Base-by-base conservation (phyloP, 2,329 filamentous ascomycete genomes). In the Diplodia intermedia region DNA sequence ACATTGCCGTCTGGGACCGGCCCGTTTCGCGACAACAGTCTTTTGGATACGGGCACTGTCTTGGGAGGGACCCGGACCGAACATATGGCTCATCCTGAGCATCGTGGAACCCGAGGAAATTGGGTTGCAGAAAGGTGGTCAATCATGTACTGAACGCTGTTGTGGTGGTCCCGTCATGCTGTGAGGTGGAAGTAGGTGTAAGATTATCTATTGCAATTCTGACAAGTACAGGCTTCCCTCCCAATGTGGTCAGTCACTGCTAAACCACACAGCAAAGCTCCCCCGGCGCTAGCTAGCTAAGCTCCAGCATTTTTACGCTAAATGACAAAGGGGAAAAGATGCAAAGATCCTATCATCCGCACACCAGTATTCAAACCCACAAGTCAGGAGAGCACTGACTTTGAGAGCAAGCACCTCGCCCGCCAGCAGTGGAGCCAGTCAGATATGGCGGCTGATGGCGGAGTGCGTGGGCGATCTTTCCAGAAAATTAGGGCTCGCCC, bases 371-470 rank as follows among this genome's bases (percentile, higher is more conserved):
- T n/a, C n/a, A 47, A n/a, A 47, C 3, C 43, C 43, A 47, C 7
- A 47, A 47, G 15, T 20, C 43, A 20, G 20, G 43, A n/a, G 18
- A n/a, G 43, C n/a, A n/a, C 11, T 47, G 8, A n/a, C 43, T 15
- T 15, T 14, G 50, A 20, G 12, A 40, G 55, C 38, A n/a, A 40
- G 36, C 55, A 26, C 23, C n/a, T 23, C 2, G 7, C 23, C 31
- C 7, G 23, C 23, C 56, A 31, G 4, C 15, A 40, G 11, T 56
- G 54, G 31, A 15, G 38, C 26, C 18, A 29, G 36, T 47, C 56
- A 47, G 36, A 60, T 38, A 47, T 31, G 56, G 38, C 56, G 56
- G 56, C 56, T 60, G 56, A 47, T 15, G 20, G 38, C 23, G 2
- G 15, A 12, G 56, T 20, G n/a, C 12, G 26, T 6, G 15, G 31